A percentile compares a stretch with the other conserved stretches of the same genome.
Evolutionary conservation across 2,329 filamentous ascomycete genomes (phyloP).

Genomic region (Raffaelea albimanens): DNA sequence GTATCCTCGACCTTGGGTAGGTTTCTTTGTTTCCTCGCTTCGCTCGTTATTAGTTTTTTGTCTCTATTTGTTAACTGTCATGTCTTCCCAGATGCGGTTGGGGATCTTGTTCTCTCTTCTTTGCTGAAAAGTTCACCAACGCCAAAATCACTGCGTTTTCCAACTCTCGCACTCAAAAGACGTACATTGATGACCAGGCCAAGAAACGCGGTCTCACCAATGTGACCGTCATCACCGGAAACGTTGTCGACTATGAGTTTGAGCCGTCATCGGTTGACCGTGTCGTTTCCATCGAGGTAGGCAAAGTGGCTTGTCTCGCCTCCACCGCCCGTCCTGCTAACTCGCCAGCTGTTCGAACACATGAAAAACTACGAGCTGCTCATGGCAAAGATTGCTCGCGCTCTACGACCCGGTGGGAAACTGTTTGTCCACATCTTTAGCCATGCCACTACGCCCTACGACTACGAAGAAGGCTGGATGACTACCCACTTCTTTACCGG

Average conservation of each 20-base stretch:
- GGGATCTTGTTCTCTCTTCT: slow-evolving; percentile 56
- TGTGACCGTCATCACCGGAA: slow-evolving; percentile 54
- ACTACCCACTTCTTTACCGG: slow-evolving; percentile 65
- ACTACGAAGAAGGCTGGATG: slow-evolving; percentile 67
- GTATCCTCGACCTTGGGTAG: slow-evolving; percentile 52
- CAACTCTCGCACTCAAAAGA: slow-evolving; percentile 60
- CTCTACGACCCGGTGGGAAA: slow-evolving; percentile 54
- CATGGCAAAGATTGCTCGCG: slow-evolving; percentile 50
- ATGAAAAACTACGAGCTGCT: slow-evolving; percentile 68
- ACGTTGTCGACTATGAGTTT: slow-evolving; percentile 59
- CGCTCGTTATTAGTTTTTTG: too few species aligned
- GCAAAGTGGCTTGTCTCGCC: too few species aligned
- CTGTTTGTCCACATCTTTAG: slow-evolving; percentile 62
- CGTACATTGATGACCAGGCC: slow-evolving; percentile 54
- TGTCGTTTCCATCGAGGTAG: slow-evolving; percentile 53
- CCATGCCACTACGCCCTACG: slow-evolving; percentile 56
- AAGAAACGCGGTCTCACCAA: slow-evolving; percentile 47
- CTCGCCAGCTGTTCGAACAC: slow-evolving; percentile 57
- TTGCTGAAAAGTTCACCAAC: slow-evolving; percentile 55
- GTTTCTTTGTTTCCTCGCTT: slow-evolving; percentile 9
- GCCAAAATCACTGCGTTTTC: slow-evolving; percentile 57
- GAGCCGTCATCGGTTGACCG: slow-evolving; percentile 48
- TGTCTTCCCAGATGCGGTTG: slow-evolving; percentile 51
- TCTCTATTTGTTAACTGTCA: slow-evolving; percentile 7
- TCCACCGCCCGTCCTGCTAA: too few species aligned